Evolutionary conservation across 345 rosid species (phyloP).

Genomic region (Lepidium africanum): DNA sequence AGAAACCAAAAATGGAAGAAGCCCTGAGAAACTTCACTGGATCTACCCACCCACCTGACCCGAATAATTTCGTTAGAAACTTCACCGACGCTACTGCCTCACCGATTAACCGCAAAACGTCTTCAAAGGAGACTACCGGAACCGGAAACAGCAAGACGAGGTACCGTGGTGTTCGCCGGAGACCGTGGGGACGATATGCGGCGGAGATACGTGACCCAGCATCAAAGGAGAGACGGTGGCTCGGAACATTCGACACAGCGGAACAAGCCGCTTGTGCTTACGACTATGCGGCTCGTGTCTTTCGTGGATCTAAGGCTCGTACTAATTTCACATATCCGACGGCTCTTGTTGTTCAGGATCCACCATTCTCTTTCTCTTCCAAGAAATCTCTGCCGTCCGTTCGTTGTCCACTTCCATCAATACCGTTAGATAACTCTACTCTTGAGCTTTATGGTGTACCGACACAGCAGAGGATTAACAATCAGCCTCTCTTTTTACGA

Average conservation of each 20-base stretch:
- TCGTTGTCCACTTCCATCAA: background rate
- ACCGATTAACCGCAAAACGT: background rate
- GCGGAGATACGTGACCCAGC: constrained; percentile 95
- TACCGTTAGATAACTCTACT: constrained; percentile 8
- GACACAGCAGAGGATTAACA: constrained; percentile 16
- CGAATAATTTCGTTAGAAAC: constrained; percentile 18
- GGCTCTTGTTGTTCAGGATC: constrained; percentile 17
- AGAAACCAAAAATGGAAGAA: constrained; percentile 48
- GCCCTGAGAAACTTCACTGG: constrained; percentile 45
- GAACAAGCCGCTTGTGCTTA: constrained; percentile 97
- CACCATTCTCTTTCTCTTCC: constrained; percentile 20
- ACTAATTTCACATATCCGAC: constrained; percentile 76
- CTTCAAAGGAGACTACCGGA: constrained; percentile 34
- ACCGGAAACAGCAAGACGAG: constrained; percentile 33
- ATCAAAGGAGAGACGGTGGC: constrained; percentile 89
- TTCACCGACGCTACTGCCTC: constrained; percentile 1
- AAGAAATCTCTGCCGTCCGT: constrained; percentile 28
- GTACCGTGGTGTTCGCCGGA: constrained; percentile 91
- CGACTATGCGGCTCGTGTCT: constrained; percentile 82
- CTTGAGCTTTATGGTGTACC: constrained; percentile 8
- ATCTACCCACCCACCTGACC: background rate
- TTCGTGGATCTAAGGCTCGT: constrained; percentile 88
- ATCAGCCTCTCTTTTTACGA: constrained; percentile 41
- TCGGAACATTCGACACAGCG: constrained; percentile 98
- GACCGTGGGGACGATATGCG: constrained; percentile 99